Conservation (phyloP, 2,329 filamentous ascomycete genomes). For the Massarina eburnea region DNA sequence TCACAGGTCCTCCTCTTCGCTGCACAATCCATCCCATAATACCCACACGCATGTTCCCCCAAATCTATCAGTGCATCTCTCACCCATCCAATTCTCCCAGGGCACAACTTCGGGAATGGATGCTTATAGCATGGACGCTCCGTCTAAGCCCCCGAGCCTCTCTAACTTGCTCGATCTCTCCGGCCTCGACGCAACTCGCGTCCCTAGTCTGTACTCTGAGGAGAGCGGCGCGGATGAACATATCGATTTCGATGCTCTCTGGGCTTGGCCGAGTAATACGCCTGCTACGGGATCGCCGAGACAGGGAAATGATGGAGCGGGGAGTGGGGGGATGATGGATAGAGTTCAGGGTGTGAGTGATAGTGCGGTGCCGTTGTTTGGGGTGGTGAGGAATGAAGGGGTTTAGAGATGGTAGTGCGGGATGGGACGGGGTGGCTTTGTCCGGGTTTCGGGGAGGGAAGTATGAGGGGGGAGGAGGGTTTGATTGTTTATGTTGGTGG, state of each 20-base stretch:
- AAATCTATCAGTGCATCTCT: slow-evolving; percentile 33
- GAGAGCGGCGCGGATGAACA: slow-evolving; percentile 41
- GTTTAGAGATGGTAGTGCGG: slow-evolving; percentile 1
- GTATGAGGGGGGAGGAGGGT: too few species aligned
- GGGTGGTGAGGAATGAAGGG: slow-evolving; percentile 18
- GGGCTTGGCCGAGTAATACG: slow-evolving; percentile 44
- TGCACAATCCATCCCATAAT: slow-evolving; percentile 8
- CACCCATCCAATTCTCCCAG: slow-evolving; percentile 30
- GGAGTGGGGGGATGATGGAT: slow-evolving; percentile 10
- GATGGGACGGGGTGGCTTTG: background rate
- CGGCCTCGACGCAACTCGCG: slow-evolving; percentile 34
- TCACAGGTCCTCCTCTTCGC: slow-evolving; percentile 14
- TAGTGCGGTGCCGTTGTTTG: slow-evolving; percentile 39
- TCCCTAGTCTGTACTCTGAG: slow-evolving; percentile 36
- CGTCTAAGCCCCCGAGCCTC: slow-evolving; percentile 27
- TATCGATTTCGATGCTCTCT: slow-evolving; percentile 47
- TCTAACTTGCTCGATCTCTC: slow-evolving; percentile 43
- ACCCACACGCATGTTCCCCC: slow-evolving; percentile 11
- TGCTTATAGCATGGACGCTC: slow-evolving; percentile 4
- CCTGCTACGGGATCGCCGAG: slow-evolving; percentile 34
- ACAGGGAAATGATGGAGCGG: slow-evolving; percentile 8
- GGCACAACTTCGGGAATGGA: slow-evolving; percentile 8
- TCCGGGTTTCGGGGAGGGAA: too few species aligned
- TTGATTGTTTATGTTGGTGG: too few species aligned
- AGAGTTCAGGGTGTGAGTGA: slow-evolving; percentile 32